Evolutionary conservation across 257 asterid species (phyloP).

Genomic region (Catharanthus roseus): DNA sequence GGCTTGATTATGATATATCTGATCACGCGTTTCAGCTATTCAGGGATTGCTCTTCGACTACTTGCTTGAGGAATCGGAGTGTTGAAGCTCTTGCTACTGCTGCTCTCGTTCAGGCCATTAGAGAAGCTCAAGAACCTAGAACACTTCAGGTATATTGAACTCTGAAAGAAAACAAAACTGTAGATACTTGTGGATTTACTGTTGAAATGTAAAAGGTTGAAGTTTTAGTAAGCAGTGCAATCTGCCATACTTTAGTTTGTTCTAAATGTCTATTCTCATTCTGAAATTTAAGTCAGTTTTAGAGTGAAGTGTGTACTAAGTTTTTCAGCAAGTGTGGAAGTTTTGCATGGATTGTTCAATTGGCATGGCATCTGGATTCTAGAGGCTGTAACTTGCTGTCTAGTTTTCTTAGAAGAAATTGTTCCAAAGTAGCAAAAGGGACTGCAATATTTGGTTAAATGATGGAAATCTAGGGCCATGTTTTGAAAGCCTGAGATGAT

Average conservation of each 20-base stretch:
- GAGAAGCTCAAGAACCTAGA: conserved; percentile 97
- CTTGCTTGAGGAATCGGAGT: conserved; percentile 93
- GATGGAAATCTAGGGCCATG: background rate
- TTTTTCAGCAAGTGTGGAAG: background rate
- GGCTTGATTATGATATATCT: conserved; percentile 80
- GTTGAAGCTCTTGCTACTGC: conserved; percentile 98
- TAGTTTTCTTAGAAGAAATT: too few species aligned
- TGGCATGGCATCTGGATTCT: background rate
- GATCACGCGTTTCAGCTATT: conserved; percentile 98
- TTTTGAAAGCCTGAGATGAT: background rate
- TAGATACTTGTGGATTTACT: too few species aligned
- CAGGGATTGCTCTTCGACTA: conserved; percentile 90
- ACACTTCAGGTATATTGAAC: conserved; percentile 67
- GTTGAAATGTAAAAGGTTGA: background rate
- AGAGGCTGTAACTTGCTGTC: background rate
- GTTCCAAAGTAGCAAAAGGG: background rate
- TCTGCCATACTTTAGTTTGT: background rate
- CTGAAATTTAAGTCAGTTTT: background rate
- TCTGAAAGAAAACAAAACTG: too few species aligned
- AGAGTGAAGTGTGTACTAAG: background rate
- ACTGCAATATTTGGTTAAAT: background rate
- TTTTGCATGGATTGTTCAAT: background rate
- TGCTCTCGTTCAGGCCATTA: conserved; percentile 88
- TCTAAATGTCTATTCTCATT: background rate
- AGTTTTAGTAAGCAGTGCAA: background rate